Evolutionary conservation across 805 yeast species (phyloP), one percentile per base, ranked within the genome.

Genomic region (Candida xyloterini): DNA sequence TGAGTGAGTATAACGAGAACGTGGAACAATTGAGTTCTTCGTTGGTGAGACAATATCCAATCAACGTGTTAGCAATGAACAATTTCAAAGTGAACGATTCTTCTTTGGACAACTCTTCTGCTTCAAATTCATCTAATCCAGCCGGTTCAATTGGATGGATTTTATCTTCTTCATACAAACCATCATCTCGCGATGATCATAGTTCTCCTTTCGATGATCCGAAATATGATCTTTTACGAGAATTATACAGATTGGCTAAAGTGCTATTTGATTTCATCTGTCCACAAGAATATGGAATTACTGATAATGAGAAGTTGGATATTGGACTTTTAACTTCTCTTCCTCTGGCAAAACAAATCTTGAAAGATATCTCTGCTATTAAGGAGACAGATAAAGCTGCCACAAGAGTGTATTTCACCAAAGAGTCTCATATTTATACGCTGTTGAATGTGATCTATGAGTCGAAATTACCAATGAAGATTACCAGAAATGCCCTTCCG

Each of bases 271-370:
- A 93, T 64, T 93, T 91, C 57, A 89, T 93, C 34, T 93, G 98
- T 64, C 99, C 99, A 8, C 98, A 93, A 62, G 99, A 93, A 59
- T 93, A 93, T 59, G 99, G 99, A 48, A 93, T 93, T 52, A 88
- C 90, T 49, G 95, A 89, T 56, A 82, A 84, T 54, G 99, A 93
- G 62, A 93, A 93, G 59, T 73, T 93, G 44, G 99, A 93, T 59
- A 93, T 93, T 66, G 99, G 99, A 4, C 68, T 93, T 42, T 69
- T 93, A 52, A 93, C 99, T 0, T 87, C 96, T 2, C 72, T 93
- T 54, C 99, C 99, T 2, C 72, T 93, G 52, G 95, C 96, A 1
- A 85, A 81, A 60, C 95, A 88, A 63, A 84, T 93, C 27, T 62
- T 93, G 35, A 68, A 73, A 24, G 98, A 93, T 57, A 79, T 93